Conservation (phyloP, 2,329 filamentous ascomycete species). For the Pestalotiopsis sp. region DNA sequence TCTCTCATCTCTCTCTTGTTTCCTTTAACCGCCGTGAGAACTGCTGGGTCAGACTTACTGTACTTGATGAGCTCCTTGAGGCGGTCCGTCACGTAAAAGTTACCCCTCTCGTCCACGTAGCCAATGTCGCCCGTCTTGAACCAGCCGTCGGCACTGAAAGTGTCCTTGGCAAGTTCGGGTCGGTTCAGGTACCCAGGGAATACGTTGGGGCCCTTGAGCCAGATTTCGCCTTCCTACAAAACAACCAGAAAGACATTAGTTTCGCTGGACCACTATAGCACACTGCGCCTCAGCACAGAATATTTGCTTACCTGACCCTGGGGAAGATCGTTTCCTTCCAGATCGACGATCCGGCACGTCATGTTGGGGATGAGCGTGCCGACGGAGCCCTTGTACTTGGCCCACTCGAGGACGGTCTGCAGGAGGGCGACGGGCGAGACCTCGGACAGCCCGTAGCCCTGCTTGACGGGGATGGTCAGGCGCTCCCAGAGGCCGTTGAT, state of each 20-base stretch:
- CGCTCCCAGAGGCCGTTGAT: conserved; percentile 75
- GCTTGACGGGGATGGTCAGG: conserved; percentile 80
- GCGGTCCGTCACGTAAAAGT: conserved; percentile 90
- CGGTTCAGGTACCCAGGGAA: conserved; percentile 81
- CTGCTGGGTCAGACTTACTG: conserved; percentile 40
- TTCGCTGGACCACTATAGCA: no score
- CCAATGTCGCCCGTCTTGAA: conserved; percentile 92
- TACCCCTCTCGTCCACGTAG: conserved; percentile 73
- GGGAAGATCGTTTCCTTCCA: conserved; percentile 57
- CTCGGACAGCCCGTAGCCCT: conserved; percentile 90
- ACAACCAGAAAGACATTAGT: not conserved
- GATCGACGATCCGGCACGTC: conserved; percentile 78
- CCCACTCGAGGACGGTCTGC: conserved; percentile 77
- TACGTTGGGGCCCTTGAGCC: conserved; percentile 79
- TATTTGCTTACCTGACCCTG: conserved; percentile 47
- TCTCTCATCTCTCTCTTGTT: no score
- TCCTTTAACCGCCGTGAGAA: no score
- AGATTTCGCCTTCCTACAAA: conserved; percentile 68
- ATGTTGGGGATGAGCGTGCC: conserved; percentile 79
- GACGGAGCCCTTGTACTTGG: conserved; percentile 74
- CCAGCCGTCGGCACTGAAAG: conserved; percentile 76
- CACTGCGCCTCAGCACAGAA: no score
- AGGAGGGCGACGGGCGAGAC: conserved; percentile 79
- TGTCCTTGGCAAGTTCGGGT: conserved; percentile 68
- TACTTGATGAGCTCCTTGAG: conserved; percentile 70